Conservation (phyloP, 768 basidiomycete species). For the Russula earlei region DNA sequence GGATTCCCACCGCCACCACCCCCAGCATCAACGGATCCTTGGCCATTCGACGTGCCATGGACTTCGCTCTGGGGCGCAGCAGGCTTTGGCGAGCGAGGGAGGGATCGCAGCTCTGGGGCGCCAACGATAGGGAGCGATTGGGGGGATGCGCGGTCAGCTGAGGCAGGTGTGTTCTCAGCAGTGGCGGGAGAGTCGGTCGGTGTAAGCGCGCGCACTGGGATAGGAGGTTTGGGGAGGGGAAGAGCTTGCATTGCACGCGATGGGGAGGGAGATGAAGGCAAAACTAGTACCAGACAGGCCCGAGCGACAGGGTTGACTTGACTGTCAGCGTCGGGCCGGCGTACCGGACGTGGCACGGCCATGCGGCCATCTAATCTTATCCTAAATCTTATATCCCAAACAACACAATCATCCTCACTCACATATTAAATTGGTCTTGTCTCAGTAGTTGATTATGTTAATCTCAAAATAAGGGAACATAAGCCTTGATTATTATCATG, state of each 20-base stretch:
- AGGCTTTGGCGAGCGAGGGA: constrained; percentile 7
- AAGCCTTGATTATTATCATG: no score
- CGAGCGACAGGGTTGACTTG: neutral
- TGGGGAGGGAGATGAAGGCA: constrained; percentile 1
- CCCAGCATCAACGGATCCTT: neutral
- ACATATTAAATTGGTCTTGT: no score
- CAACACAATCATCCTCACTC: no score
- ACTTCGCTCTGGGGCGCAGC: neutral
- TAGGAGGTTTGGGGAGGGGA: constrained; percentile 9
- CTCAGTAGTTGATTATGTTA: no score
- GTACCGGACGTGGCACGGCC: no score
- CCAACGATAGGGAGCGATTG: constrained; percentile 1
- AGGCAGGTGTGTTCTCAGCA: neutral
- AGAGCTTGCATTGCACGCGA: constrained; percentile 13
- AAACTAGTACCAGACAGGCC: no score
- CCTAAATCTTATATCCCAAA: constrained; percentile 6
- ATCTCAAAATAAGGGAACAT: no score
- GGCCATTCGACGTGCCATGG: neutral
- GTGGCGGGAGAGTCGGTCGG: neutral
- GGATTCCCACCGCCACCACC: neutral
- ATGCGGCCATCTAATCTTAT: no score
- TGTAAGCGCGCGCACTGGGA: constrained; percentile 1
- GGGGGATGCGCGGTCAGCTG: constrained; percentile 7
- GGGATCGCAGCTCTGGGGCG: constrained; percentile 7
- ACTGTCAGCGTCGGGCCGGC: neutral